phyloP scores from a whole-genome alignment of 306 rosid genomes.

The Vigna hirtella region DNA sequence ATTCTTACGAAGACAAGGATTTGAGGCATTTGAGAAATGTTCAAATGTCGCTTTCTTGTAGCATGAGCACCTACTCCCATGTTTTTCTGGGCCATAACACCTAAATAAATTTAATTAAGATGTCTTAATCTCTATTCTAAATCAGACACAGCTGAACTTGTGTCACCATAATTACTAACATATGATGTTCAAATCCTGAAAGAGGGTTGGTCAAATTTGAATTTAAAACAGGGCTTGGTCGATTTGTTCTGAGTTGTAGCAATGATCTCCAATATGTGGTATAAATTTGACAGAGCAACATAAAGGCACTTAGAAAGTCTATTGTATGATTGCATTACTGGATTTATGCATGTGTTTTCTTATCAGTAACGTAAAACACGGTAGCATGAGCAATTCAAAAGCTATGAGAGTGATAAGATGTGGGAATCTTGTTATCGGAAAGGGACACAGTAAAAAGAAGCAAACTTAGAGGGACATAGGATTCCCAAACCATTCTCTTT shows the following conservation, averaged over 20 bases:
- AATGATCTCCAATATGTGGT: neutral
- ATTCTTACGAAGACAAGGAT: constrained; percentile 3
- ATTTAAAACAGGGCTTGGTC: neutral
- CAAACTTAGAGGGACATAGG: constrained; percentile 75
- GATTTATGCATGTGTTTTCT: neutral
- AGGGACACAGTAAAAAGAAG: constrained; percentile 60
- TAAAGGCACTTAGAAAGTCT: constrained; percentile 20
- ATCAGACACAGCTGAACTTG: constrained; percentile 35
- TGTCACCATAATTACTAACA: constrained; percentile 25
- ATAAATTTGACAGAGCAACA: constrained; percentile 33
- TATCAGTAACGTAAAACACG: neutral
- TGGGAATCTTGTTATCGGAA: constrained; percentile 63
- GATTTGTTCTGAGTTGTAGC: neutral
- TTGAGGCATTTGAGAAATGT: constrained; percentile 31
- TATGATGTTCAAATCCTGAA: neutral
- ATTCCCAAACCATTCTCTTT: constrained; percentile 64
- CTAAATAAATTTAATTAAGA: constrained; percentile 14
- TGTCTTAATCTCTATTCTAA: constrained; percentile 14
- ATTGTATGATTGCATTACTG: neutral
- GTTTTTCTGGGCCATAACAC: constrained; percentile 15
- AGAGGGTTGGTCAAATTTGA: neutral
- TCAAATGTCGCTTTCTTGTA: constrained; percentile 29
- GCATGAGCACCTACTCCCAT: constrained; percentile 17
- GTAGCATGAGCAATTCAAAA: constrained; percentile 13
- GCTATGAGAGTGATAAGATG: constrained; percentile 21